Percentiles rank a stretch among this genome's conserved stretches.
These are phyloP conservation scores for Globisporangium takayamanum DNA, from an alignment of 352 stramenopile genomes.

Conservation along the genomic window DNA sequence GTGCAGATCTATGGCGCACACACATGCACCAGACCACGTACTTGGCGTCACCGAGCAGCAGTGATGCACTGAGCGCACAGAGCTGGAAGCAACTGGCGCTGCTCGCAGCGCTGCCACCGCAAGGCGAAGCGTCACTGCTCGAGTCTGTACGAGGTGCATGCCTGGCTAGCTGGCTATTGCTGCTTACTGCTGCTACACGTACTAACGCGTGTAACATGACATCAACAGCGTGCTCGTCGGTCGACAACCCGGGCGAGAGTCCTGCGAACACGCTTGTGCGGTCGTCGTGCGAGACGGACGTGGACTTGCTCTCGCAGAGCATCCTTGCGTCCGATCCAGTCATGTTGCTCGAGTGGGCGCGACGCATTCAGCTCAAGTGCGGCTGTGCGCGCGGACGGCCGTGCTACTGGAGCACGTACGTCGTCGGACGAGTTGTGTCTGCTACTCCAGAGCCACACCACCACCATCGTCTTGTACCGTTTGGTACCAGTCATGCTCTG, in stretches of 20 bases:
- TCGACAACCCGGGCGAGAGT: slow-evolving; percentile 43
- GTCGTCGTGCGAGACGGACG: slow-evolving; percentile 30
- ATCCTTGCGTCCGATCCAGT: slow-evolving; percentile 16
- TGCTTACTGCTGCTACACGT: neutral
- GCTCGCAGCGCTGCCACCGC: slow-evolving; percentile 16
- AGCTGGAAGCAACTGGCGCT: slow-evolving; percentile 32
- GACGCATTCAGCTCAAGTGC: slow-evolving; percentile 50
- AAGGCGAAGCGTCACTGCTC: slow-evolving; percentile 24
- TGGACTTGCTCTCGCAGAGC: slow-evolving; percentile 20
- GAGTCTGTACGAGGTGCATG: slow-evolving; percentile 28
- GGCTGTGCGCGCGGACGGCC: slow-evolving; percentile 47
- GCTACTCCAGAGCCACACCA: too few relatives aligned
- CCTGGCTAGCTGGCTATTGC: neutral
- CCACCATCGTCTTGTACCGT: too few relatives aligned
- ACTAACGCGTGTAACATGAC: too few relatives aligned
- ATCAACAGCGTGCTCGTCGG: slow-evolving; percentile 32
- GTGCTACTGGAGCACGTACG: slow-evolving; percentile 82
- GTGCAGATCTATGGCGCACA: slow-evolving; percentile 26
- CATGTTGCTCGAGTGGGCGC: slow-evolving; percentile 29
- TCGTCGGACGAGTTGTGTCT: neutral
- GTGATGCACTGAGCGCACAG: neutral
- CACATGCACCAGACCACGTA: slow-evolving; percentile 14
- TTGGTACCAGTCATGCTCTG: too few relatives aligned
- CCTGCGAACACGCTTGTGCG: slow-evolving; percentile 39
- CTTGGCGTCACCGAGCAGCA: slow-evolving; percentile 4